Evolutionary conservation across 768 basidiomycete genomes (phyloP), one percentile per base, ranked within the genome.

Genomic region (Tylopilus vinaceipallidus): DNA sequence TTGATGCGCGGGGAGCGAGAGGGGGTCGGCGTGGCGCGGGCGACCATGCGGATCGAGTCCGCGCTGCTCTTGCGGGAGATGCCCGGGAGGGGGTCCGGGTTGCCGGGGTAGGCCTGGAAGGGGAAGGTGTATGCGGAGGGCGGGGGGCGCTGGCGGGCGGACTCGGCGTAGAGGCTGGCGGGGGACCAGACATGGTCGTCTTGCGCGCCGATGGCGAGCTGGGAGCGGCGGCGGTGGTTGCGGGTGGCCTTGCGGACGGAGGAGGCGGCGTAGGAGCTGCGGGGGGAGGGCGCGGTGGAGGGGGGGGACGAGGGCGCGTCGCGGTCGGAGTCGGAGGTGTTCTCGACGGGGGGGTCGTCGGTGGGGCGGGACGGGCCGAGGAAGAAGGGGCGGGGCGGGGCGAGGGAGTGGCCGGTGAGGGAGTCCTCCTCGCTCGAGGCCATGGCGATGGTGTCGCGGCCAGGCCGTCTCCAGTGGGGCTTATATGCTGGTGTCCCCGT

Each of bases 31-130:
- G 56, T 56, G 52, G 63, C 49, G 60, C 60, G 67, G 58, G 61
- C 35, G 26, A 49, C n/a, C 42, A 58, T 57, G 45, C 53, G 60
- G 17, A 73, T 60, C 42, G 69, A 73, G 24, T 76, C 79, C 23
- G 67, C 55, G 41, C 79, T 79, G n/a, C 65, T 52, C 36, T 71
- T 72, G 8, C 76, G 71, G 13, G 72, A 71, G 65, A 80, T 73
- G 16, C 68, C 57, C 1, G 72, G 73, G 13, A 77, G 70, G 0
- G 83, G 81, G 59, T 86, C 86, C 9, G 84, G 81, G 62, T 84
- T 86, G 14, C 84, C 83, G 0, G 79, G 73, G 59, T 86, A 76
- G 0, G 79, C 75, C 60, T 84, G 79, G 72, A 82, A 84, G 13
- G 83, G 83, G 54, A 57, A 73, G 14, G 56, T 29, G 52, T 69